These are phyloP conservation scores for Calonectria fujianensis DNA, from an alignment of 2,329 filamentous ascomycete species.

Conservation along the genomic window DNA sequence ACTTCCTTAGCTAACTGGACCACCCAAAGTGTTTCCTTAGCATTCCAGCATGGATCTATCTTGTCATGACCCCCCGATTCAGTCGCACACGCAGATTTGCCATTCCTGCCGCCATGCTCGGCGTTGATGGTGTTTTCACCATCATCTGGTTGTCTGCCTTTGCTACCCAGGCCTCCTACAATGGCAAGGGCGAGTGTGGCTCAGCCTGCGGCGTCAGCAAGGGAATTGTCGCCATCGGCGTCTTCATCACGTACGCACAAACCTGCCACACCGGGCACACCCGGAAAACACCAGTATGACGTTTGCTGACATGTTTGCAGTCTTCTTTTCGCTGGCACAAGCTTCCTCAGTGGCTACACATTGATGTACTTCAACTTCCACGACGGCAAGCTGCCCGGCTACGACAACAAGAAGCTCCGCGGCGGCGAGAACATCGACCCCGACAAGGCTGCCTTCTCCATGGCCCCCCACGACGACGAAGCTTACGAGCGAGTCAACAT, in stretches of 20 bases:
- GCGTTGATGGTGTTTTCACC: constrained; percentile 74
- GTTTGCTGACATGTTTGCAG: constrained; percentile 59
- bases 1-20: constrained; percentile 34
- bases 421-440: constrained; percentile 75
- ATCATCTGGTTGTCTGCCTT: constrained; percentile 81
- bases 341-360: constrained; percentile 76
- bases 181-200: constrained; percentile 73
- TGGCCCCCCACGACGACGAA: constrained; percentile 80
- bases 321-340: constrained; percentile 72
- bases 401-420: constrained; percentile 69
- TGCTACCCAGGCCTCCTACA: constrained; percentile 79
- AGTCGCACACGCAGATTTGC: constrained; percentile 77
- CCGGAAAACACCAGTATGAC: neutral
- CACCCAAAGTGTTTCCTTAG: constrained; percentile 76
- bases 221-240: constrained; percentile 76
- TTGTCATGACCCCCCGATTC: constrained; percentile 79
- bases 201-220: constrained; percentile 77
- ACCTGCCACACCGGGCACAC: neutral
- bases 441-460: constrained; percentile 81
- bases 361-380: constrained; percentile 78
- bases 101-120: constrained; percentile 77
- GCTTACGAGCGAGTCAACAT: constrained; percentile 77
- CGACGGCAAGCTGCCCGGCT: constrained; percentile 77
- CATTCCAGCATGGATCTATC: constrained; percentile 78
- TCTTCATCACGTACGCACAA: constrained; percentile 76